Base-by-base conservation (phyloP, 1,139 yeast species). In the Tardiomyces digboiensis region DNA sequence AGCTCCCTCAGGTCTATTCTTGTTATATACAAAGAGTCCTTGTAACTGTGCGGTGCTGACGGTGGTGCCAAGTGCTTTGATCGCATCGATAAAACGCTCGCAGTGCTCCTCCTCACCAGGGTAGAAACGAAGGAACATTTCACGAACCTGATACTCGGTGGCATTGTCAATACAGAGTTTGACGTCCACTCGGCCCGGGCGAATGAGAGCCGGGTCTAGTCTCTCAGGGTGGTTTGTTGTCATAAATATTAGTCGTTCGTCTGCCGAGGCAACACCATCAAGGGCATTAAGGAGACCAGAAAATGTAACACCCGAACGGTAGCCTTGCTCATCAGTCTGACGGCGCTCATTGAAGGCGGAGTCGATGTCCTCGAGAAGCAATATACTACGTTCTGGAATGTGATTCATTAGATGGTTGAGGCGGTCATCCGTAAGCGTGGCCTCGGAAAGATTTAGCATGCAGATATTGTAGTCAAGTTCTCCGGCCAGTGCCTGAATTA, bases 261-360 rank as follows among this genome's bases (percentile, higher is more conserved):
- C 98, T 1, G 97, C 95, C 39, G 96, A 85, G 1, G 97, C 95
- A n/a, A 91, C 98, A 42, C 98, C 99, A 61, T 91, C 99, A 41
- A 91, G 71, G 0, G 98, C 96, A 61, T 91, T 91, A 49, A 91
- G 69, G 43, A 91, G 71, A 0, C 98, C 99, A 41, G 95, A 85
- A 59, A 91, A 93, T 1, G 99, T 91, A 19, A 93, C 97, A 14
- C 96, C 95, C 0, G 94, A 80, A 26, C 67, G 64, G 60, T 71
- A 84, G 2, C 71, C 71, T 54, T 78, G 77, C n/a, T 86, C 95
- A 10, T 74, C 78, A 1, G 80, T 67, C 58, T 87, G 95, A 38
- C 76, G 77, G 58, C 98, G 75, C 56, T 80, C 79, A 55, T 81
- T 83, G 65, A 91, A 91, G 0, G 98, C 98, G 0, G 97, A 95